Evolutionary conservation across 1,284 basidiomycete genomes (phyloP), one percentile per base, ranked within the genome.

Genomic region (Tetrapyrgos nigripes): DNA sequence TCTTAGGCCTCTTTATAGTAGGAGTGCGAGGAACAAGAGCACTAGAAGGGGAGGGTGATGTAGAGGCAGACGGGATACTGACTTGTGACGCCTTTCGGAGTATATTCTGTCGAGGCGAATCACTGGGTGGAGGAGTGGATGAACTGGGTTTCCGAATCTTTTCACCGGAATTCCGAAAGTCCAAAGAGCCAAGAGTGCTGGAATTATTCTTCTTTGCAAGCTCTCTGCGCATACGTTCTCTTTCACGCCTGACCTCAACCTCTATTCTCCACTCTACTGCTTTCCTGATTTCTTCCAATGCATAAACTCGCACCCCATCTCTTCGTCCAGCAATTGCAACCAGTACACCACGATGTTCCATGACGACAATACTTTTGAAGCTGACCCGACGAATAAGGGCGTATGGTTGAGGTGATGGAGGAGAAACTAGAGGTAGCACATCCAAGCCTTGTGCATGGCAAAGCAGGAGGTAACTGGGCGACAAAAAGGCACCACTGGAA

Each of bases 241-340:
- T 81, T 70, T 93, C 89, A 58, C 89, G 79, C 46, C 85, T 82
- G 57, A 88, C 73, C 70, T 93, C 92, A n/a, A 88, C 82, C 5
- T 93, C 91, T 62, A 93, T 84, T 14, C 92, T 82, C 91, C 91
- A 93, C 72, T 93, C 92, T 11, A 93, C 86, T 5, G 87, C 89
- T 67, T 88, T 89, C 71, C 87, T 89, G 21, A 93, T 83, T 66
- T 93, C 91, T 61, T 93, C 91, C 19, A 93, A 76, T 13, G 92
- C 91, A 71, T 93, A 93, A 24, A 93, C 92, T 43, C 91, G 82
- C 40, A 93, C 91, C 2, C 92, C 91, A 64, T 93, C 91, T 64
- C 91, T 78, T 60, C 91, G 78, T 14, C 91, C 91, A 13, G 92
- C 92, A 62, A 93, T 92, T 17, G 92, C 91, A 13, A 93, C 91